phyloP scores from a whole-genome alignment of 2,329 filamentous ascomycete genomes.

The Colletotrichum gloeosporioides region DNA sequence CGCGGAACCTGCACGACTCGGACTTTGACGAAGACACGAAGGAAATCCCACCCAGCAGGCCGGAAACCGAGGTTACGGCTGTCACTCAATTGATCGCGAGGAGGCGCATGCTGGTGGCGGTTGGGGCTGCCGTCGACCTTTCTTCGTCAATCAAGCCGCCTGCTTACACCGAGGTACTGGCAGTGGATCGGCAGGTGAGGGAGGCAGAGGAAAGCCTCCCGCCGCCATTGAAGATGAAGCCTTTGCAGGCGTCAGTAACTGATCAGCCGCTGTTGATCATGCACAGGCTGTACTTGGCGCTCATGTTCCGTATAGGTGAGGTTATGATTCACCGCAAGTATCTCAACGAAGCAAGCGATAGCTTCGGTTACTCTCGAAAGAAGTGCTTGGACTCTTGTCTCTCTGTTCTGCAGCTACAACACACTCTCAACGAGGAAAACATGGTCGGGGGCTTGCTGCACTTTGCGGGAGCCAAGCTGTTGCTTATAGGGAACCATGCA shows the following conservation, averaged over 20 bases:
- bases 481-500: conserved; percentile 23
- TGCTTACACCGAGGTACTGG: conserved; percentile 24
- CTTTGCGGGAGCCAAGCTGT: conserved; percentile 23
- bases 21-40: conserved; percentile 42
- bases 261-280: conserved; percentile 30
- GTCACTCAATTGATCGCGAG: conserved; percentile 27
- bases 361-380: conserved; percentile 29
- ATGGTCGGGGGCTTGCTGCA: conserved; percentile 24
- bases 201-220: conserved; percentile 28
- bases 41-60: conserved; percentile 40
- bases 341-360: conserved; percentile 15
- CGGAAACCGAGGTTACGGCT: conserved; percentile 33
- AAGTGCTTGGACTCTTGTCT: conserved; percentile 28
- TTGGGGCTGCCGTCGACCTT: conserved; percentile 26
- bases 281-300: conserved; percentile 29
- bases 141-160: conserved; percentile 22
- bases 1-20: conserved; percentile 46
- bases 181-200: conserved; percentile 27
- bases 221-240: conserved; percentile 24
- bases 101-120: conserved; percentile 20
- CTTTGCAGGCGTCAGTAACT: conserved; percentile 20
- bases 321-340: conserved; percentile 36
- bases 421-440: conserved; percentile 27
- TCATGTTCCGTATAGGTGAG: conserved; percentile 32
- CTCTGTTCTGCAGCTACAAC: conserved; percentile 26